Evolutionary conservation across 305 asterid genomes (phyloP).

Genomic region (Nicotiana rustica): DNA sequence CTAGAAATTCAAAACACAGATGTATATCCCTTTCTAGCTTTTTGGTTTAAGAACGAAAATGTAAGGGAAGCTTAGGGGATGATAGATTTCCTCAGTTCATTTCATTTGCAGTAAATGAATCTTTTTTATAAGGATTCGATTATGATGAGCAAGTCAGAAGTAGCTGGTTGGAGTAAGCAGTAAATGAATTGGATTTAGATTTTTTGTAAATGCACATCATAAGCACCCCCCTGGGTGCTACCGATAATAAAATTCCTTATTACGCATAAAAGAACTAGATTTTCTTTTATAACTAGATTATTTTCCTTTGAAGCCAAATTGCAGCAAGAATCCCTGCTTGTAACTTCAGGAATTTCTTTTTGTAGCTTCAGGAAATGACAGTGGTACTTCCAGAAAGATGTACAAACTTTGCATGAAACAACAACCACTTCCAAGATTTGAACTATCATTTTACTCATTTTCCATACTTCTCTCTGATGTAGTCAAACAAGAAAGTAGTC

Average conservation of each 20-base stretch:
- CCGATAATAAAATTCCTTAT: background rate
- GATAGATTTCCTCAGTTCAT: background rate
- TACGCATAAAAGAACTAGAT: too few relatives aligned
- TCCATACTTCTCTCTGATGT: background rate
- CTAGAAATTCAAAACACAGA: too few relatives aligned
- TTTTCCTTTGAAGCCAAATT: background rate
- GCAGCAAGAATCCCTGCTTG: background rate
- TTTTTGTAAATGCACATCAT: background rate
- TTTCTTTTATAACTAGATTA: background rate
- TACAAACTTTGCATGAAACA: background rate
- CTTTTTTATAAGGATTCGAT: too few relatives aligned
- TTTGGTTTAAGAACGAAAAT: background rate
- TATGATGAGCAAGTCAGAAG: too few relatives aligned
- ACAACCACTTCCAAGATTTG: background rate
- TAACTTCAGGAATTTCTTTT: too few relatives aligned
- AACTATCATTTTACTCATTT: background rate
- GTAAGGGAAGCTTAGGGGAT: background rate
- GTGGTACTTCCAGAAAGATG: background rate
- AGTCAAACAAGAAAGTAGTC: constrained; percentile 34
- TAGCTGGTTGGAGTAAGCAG: too few relatives aligned
- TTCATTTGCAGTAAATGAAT: background rate
- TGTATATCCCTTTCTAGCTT: background rate
- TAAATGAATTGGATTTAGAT: too few relatives aligned
- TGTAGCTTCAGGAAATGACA: too few relatives aligned
- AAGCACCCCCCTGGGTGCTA: background rate